Percentiles rank a stretch among this genome's conserved stretches.
phyloP scores from a whole-genome alignment of 2,329 filamentous ascomycete genomes.

The Pyrenochaeta sp. region DNA sequence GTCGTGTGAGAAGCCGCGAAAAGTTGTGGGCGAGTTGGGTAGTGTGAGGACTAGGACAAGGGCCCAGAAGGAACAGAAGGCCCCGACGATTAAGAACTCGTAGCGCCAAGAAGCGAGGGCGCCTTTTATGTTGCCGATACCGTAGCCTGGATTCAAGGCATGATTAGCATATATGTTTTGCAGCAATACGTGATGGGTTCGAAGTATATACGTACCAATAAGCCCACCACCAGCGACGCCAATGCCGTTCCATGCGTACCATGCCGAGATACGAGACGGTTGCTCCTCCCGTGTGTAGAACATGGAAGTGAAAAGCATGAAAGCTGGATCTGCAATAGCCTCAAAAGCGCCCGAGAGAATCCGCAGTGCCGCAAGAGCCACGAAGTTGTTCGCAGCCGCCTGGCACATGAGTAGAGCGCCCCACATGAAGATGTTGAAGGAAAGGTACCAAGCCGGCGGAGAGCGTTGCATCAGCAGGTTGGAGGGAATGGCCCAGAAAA shows the following conservation, averaged over 20 bases:
- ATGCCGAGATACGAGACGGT: not conserved
- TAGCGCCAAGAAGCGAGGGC: no score
- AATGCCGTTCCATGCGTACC: not conserved
- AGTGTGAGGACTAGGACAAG: not conserved
- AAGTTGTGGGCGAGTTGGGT: not conserved
- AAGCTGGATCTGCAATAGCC: not conserved
- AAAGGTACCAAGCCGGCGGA: not conserved
- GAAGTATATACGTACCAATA: no score
- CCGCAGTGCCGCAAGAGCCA: not conserved
- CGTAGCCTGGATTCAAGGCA: not conserved
- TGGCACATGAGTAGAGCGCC: not conserved
- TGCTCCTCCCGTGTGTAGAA: not conserved
- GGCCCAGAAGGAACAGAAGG: not conserved
- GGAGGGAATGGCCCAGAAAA: not conserved
- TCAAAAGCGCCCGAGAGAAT: not conserved
- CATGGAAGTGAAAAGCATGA: not conserved
- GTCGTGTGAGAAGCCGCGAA: not conserved
- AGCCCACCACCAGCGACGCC: no score
- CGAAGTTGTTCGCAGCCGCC: not conserved
- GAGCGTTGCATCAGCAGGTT: not conserved
- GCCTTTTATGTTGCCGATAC: not conserved
- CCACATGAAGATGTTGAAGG: not conserved
- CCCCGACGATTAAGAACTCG: no score
- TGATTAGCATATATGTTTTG: not conserved
- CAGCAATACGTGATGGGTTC: not conserved